Base-by-base conservation (phyloP, 1,284 basidiomycete genomes). In the Gomphus sp. region DNA sequence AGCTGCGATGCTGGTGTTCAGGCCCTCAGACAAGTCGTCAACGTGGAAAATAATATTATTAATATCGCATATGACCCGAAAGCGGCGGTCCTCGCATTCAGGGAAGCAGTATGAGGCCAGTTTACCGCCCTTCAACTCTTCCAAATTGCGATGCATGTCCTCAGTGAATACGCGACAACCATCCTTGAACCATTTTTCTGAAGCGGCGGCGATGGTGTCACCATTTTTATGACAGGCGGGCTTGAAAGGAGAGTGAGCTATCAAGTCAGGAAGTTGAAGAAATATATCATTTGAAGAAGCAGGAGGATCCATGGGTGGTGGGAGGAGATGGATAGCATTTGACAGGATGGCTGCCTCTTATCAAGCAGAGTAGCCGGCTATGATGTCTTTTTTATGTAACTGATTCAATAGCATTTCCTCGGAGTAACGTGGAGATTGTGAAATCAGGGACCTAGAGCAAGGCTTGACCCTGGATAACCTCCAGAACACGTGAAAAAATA, bases 101-200 rank as follows among this genome's bases (percentile, higher is more conserved):
- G 80, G 76, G 66, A 86, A 88, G 68, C 82, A 85, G 66, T 74
- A 78, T 2, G 84, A 82, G 22, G 84, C 81, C 62, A 88, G 79
- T 64, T 83, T 78, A 53, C 85, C 85, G 12, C 82, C 82, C 63
- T 82, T 79, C 51, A 87, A 72, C 18, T 81, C 81, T 62, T 76
- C 74, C 52, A 86, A 73, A 6, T 78, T 79, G 41, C 70, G 69
- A 54, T 77, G 71, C 58, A 76, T 77, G 62, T 79, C 78, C 45
- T 76, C 69, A 28, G 75, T 75, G 61, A 85, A 76, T 16, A 76
- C 76, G 55, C 77, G 79, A 39, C 74, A 74, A 36, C 66, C 64
- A 8, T 56, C 25, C 47, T 60, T 58, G 62, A 87, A 71, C 85
- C 85, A 87, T 47, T 72, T 62, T 49, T 84, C 79, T 2, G 84